Percentiles rank a stretch among this genome's conserved stretches.
These are phyloP conservation scores for Chlamydomonas sp. DNA, from an alignment of 139 green algal species.

Conservation along the genomic window DNA sequence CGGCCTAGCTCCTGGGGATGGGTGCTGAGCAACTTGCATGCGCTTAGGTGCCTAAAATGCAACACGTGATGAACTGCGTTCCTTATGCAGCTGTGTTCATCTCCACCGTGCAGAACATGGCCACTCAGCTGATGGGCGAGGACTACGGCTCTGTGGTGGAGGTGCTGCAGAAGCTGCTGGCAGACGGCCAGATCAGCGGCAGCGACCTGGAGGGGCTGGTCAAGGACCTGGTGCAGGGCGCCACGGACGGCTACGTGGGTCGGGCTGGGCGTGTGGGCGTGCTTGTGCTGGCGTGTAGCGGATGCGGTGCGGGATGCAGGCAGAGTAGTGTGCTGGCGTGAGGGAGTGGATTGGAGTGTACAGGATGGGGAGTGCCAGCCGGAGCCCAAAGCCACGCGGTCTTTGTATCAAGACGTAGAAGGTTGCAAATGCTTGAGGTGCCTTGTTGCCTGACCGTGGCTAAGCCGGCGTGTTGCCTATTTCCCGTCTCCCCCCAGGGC, in stretches of 20 bases:
- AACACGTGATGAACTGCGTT: no score
- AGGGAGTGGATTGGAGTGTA: background rate
- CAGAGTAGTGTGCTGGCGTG: no score
- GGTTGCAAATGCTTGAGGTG: no score
- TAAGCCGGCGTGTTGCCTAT: background rate
- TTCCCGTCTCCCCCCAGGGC: background rate
- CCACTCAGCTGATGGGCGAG: background rate
- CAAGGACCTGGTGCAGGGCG: background rate
- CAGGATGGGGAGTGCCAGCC: background rate
- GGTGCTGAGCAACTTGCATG: background rate
- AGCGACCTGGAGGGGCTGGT: background rate
- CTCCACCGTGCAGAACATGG: background rate
- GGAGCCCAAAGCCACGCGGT: background rate
- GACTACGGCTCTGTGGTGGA: background rate
- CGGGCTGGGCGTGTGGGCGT: no score
- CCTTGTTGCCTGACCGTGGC: background rate
- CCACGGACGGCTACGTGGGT: background rate
- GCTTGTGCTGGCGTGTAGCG: no score
- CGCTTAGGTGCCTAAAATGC: no score
- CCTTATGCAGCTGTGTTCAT: background rate
- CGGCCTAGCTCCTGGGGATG: background rate
- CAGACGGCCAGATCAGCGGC: background rate
- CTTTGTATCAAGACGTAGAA: no score
- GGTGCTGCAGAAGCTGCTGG: background rate
- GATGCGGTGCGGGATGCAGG: no score